These are phyloP conservation scores for Vinca major DNA, from an alignment of 305 asterid genomes.

Conservation along the genomic window DNA sequence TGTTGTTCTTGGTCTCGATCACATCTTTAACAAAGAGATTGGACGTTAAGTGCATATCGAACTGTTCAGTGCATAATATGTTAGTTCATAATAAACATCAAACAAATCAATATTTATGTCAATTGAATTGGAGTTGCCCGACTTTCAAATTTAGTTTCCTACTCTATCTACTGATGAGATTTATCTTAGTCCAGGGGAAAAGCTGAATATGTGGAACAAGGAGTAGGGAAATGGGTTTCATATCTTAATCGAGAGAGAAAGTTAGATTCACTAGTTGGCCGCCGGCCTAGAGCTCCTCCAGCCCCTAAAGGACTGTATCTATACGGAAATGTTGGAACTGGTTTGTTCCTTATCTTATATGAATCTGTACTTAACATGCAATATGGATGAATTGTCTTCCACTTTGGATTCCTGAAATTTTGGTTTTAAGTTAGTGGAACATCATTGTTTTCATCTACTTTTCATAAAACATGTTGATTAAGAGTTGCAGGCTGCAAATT, in stretches of 20 bases:
- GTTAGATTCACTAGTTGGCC: slow-evolving; percentile 63
- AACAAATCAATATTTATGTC: too few relatives aligned
- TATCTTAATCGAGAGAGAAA: slow-evolving; percentile 93
- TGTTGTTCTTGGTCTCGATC: not conserved
- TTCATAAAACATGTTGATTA: not conserved
- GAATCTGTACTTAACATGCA: slow-evolving; percentile 11
- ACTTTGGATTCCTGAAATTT: not conserved
- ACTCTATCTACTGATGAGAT: not conserved
- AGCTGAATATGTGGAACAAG: slow-evolving; percentile 53
- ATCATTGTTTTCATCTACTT: not conserved
- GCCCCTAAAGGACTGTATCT: slow-evolving; percentile 91
- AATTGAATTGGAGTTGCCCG: not conserved
- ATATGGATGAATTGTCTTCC: not conserved
- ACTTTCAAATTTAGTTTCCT: not conserved
- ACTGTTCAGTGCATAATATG: not conserved
- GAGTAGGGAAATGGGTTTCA: slow-evolving; percentile 98
- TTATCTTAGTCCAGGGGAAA: slow-evolving; percentile 27
- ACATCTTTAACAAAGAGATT: not conserved
- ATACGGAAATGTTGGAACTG: slow-evolving; percentile 96
- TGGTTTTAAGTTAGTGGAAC: not conserved
- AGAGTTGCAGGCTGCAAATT: not conserved
- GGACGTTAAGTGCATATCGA: not conserved
- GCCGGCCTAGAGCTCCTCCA: slow-evolving; percentile 76
- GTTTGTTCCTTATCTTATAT: slow-evolving; percentile 42
- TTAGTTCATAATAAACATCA: not conserved